These are phyloP conservation scores for Aspergillus puulaauensis DNA, from an alignment of 2,329 filamentous ascomycete genomes.

Conservation along the genomic window DNA sequence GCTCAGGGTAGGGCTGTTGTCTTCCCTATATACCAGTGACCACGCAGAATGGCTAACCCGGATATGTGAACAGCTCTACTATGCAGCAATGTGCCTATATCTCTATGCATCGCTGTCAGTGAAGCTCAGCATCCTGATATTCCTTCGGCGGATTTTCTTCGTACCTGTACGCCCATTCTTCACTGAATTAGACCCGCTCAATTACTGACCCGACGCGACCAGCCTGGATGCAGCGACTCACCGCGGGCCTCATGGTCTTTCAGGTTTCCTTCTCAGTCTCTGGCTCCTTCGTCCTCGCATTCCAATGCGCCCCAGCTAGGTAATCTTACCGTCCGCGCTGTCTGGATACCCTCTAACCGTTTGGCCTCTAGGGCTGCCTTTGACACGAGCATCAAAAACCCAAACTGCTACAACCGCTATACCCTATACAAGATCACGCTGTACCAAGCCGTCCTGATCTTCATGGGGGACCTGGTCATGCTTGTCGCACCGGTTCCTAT, in stretches of 20 bases:
- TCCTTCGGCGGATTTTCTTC: neutral
- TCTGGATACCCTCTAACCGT: neutral
- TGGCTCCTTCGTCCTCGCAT: neutral
- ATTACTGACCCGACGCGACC: neutral
- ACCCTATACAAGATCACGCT: neutral
- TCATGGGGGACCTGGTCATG: neutral
- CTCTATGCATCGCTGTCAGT: neutral
- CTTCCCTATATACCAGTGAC: too few species aligned
- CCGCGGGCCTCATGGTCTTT: neutral
- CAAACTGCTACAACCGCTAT: neutral
- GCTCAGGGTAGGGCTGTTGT: neutral
- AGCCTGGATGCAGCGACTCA: neutral
- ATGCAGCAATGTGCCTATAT: neutral
- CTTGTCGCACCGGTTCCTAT: neutral
- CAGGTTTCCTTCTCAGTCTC: neutral
- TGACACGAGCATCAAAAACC: neutral
- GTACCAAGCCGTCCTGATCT: neutral
- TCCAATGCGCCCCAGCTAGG: neutral
- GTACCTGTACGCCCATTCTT: neutral
- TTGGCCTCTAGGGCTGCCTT: neutral
- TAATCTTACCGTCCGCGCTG: neutral
- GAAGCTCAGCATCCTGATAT: neutral
- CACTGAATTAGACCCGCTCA: neutral
- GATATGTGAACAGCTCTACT: neutral
- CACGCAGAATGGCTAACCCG: neutral